Evolutionary conservation across 225 moss, liverwort and hornwort genomes (phyloP).

Genomic region (Sphagnum contortum): DNA sequence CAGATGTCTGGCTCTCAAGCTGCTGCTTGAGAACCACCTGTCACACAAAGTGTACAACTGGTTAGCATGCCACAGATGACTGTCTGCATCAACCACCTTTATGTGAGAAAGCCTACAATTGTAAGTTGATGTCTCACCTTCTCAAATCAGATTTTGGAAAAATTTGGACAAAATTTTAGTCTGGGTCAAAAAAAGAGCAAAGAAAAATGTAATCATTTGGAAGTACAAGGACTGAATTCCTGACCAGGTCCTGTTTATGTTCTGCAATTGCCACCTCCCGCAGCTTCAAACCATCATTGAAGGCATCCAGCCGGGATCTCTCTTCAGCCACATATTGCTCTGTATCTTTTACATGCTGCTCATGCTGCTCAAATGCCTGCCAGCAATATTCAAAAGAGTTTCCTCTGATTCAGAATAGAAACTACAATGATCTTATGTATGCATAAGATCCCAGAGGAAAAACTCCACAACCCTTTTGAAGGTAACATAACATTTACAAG

Average conservation of each 20-base stretch:
- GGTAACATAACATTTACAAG: neutral
- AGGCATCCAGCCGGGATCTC: constrained; percentile 66
- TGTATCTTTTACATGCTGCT: constrained; percentile 45
- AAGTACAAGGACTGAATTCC: constrained; percentile 7
- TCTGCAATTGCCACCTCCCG: constrained; percentile 72
- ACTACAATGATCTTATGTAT: too few species aligned
- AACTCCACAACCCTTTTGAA: neutral
- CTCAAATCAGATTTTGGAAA: neutral
- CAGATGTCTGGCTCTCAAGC: constrained; percentile 48
- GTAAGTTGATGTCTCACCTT: neutral
- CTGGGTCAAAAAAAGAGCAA: neutral
- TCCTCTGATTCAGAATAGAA: too few species aligned
- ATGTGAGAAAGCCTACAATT: neutral
- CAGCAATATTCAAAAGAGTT: neutral
- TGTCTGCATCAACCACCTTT: neutral
- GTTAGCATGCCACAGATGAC: too few species aligned
- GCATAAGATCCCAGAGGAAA: neutral
- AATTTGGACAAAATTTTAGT: neutral
- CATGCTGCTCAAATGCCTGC: constrained; percentile 58
- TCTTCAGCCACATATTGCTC: constrained; percentile 54
- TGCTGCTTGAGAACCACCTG: constrained; percentile 55
- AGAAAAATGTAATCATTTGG: neutral
- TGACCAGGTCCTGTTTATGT: constrained; percentile 75
- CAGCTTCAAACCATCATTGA: constrained; percentile 66
- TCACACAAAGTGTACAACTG: too few species aligned